These are phyloP conservation scores for Fusarium sororula DNA, from an alignment of 2,329 filamentous ascomycete genomes.

Conservation along the genomic window DNA sequence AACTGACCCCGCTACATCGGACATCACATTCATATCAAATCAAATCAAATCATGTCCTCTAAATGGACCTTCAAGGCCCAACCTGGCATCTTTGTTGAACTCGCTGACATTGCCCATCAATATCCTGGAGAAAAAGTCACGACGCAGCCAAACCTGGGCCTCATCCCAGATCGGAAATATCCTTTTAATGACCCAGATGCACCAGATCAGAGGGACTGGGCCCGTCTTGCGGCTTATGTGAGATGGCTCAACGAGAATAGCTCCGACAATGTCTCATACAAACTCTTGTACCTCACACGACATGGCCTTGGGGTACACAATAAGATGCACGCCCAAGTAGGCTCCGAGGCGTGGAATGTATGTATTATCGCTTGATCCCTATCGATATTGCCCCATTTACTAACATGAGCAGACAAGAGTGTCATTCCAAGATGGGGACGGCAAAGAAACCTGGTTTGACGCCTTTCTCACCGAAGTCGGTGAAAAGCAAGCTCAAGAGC, in stretches of 20 bases:
- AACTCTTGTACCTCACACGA: constrained; percentile 63
- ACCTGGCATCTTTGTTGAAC: constrained; percentile 56
- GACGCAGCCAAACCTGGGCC: constrained; percentile 61
- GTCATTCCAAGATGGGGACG: constrained; percentile 52
- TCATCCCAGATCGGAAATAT: constrained; percentile 59
- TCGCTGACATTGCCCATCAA: constrained; percentile 39
- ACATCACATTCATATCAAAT: neutral
- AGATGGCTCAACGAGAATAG: constrained; percentile 55
- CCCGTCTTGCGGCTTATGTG: constrained; percentile 59
- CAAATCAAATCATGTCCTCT: constrained; percentile 17
- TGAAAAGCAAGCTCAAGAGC: constrained; percentile 60
- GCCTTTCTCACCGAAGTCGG: constrained; percentile 62
- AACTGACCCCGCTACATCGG: neutral
- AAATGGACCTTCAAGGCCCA: constrained; percentile 40
- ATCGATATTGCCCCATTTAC: neutral
- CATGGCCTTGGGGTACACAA: constrained; percentile 65
- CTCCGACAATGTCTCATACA: constrained; percentile 58
- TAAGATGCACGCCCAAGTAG: constrained; percentile 63
- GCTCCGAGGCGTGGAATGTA: constrained; percentile 65
- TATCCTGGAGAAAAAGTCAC: constrained; percentile 44
- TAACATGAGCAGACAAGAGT: constrained; percentile 44
- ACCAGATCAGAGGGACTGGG: constrained; percentile 58
- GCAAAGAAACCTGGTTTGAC: constrained; percentile 52
- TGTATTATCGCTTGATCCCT: neutral
- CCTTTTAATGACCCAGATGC: constrained; percentile 49